phyloP scores from a whole-genome alignment of 257 asterid genomes.

The Capsicum pubescens region DNA sequence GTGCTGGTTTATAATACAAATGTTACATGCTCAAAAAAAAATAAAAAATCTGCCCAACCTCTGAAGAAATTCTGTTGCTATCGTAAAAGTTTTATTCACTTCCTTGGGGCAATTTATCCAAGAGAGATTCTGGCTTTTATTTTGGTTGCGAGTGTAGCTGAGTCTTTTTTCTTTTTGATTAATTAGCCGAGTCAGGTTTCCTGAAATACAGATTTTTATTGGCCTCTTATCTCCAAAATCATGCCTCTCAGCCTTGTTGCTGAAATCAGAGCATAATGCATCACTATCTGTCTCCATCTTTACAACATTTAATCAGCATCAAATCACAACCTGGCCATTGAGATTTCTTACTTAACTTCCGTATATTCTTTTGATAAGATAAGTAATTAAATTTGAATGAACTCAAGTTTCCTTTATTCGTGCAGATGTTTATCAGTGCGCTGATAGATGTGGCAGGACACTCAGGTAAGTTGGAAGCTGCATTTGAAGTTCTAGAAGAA shows the following conservation, averaged over 20 bases:
- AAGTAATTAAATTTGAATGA: neutral
- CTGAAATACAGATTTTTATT: neutral
- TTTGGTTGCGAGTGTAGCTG: neutral
- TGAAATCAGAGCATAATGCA: neutral
- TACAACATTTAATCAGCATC: constrained; percentile 12
- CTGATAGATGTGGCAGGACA: constrained; percentile 97
- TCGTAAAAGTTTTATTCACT: neutral
- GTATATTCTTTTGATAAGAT: neutral
- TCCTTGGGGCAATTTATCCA: constrained; percentile 3
- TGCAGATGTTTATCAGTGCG: constrained; percentile 93
- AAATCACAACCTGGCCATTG: neutral
- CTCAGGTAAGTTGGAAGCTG: constrained; percentile 90
- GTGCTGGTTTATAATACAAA: too few species aligned
- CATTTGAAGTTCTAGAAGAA: constrained; percentile 82
- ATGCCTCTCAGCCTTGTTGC: neutral
- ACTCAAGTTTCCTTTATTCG: constrained; percentile 26
- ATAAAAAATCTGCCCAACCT: neutral
- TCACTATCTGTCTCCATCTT: constrained; percentile 18
- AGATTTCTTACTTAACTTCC: neutral
- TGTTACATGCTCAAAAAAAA: too few species aligned
- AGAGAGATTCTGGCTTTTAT: constrained; percentile 4
- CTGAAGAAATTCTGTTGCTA: constrained; percentile 2
- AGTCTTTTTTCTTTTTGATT: constrained; percentile 10
- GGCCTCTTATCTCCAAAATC: constrained; percentile 17
- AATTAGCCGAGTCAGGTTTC: neutral